Evolutionary conservation across 768 basidiomycete genomes (phyloP), one percentile per base, ranked within the genome.

Genomic region (Pluteus cervinus): DNA sequence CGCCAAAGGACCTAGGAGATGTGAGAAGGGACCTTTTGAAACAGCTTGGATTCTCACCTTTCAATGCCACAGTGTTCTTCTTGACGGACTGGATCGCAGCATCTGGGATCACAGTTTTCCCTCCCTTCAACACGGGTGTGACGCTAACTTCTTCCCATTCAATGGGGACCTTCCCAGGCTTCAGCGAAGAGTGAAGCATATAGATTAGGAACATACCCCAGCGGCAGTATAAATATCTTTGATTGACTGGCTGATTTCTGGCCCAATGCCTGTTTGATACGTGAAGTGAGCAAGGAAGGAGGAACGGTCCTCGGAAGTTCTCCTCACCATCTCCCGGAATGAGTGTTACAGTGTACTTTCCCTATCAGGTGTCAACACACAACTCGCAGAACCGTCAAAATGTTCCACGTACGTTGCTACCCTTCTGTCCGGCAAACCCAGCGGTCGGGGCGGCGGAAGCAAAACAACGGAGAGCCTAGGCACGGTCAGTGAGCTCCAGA

Each of bases 101-200:
- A 45, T 96, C 91, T 21, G 96, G 96, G 55, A 99, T 98, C 43
- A 89, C 89, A 33, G 92, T 96, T 73, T 97, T 96, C 34, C 96
- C 96, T 42, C 82, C 83, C 62, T 91, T 90, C 41, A 97, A 68
- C 37, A 94, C 76, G 9, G 96, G 96, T 5, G 89, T 85, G 33
- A 99, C 96, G 57, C 84, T 87, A 60, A 97, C 94, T 65, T 98
- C 96, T 61, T 99, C 96, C 96, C 96, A 99, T 65, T 90, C 76
- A 52, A 99, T 96, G 30, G 96, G 96, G 17, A 96, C 94, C 91
- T 94, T 42, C 23, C 23, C 22, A n/a, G 21, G 9, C 32, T 16
- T 47, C 16, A 43, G 29, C 36, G 15, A 18, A 37, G 32, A 44
- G 21, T 15, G 35, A 37, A 23, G 11, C 45, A 16, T 17, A 18